Conservation (phyloP, 2,329 filamentous ascomycete genomes). For the Aspergillus sp. region DNA sequence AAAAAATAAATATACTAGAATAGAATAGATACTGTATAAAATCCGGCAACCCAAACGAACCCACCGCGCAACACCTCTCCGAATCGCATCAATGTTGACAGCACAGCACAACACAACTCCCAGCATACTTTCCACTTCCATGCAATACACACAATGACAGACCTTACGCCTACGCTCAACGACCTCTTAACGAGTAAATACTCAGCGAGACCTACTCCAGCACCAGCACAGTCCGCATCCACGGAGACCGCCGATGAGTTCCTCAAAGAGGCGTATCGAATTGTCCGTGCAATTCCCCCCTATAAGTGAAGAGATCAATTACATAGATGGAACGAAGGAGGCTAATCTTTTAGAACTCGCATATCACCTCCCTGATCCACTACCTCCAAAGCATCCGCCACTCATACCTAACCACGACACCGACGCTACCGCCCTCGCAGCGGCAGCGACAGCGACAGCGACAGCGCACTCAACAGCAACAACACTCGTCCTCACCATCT, state of each 20-base stretch:
- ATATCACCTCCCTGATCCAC: slow-evolving; percentile 69
- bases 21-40: neutral
- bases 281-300: slow-evolving; percentile 46
- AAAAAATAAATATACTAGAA: no score
- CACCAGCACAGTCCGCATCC: slow-evolving; percentile 13
- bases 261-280: slow-evolving; percentile 85
- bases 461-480: slow-evolving; percentile 29
- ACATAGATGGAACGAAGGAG: neutral
- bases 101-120: neutral
- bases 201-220: slow-evolving; percentile 29
- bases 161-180: slow-evolving; percentile 32
- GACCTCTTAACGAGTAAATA: slow-evolving; percentile 25
- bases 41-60: neutral
- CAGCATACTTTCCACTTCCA: neutral
- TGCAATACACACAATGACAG: slow-evolving; percentile 27
- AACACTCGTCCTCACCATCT: slow-evolving; percentile 2
- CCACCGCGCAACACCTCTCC: neutral
- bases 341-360: slow-evolving; percentile 56
- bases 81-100: neutral
- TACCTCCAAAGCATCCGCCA: slow-evolving; percentile 79
- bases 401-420: slow-evolving; percentile 78
- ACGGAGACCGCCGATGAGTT: slow-evolving; percentile 63
- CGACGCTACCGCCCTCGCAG: slow-evolving; percentile 48
- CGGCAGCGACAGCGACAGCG: slow-evolving; percentile 18
- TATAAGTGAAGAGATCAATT: neutral